phyloP scores from a whole-genome alignment of 2,329 filamentous ascomycete species.

The Nannizziopsis barbatae region DNA sequence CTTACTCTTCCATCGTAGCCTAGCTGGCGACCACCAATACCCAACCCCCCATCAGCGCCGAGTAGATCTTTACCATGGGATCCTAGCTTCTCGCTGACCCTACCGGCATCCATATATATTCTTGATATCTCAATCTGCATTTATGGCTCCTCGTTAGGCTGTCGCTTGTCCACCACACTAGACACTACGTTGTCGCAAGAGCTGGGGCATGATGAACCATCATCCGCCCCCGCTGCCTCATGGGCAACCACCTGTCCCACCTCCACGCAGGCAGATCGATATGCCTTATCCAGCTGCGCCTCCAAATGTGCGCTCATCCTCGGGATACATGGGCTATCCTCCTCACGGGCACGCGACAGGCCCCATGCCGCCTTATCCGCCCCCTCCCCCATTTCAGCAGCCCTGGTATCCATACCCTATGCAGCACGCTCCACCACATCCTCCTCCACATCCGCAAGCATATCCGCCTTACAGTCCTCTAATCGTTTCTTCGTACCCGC shows the following conservation, averaged over 20 bases:
- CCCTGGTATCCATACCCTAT: slow-evolving; percentile 37
- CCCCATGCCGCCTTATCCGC: slow-evolving; percentile 39
- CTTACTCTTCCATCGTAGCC: not conserved
- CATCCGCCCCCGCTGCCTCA: slow-evolving; percentile 36
- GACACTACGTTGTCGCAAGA: slow-evolving; percentile 7
- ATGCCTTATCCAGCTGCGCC: slow-evolving; percentile 34
- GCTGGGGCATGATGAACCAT: slow-evolving; percentile 36
- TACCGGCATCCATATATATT: not conserved
- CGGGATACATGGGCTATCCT: slow-evolving; percentile 47
- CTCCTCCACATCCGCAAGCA: slow-evolving; percentile 32
- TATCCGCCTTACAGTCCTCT: slow-evolving; percentile 34
- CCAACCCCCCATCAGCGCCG: slow-evolving; percentile 1
- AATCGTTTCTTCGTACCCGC: slow-evolving; percentile 36
- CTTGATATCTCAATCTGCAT: not conserved
- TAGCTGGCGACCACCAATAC: not conserved
- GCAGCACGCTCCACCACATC: slow-evolving; percentile 26
- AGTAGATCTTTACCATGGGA: not conserved
- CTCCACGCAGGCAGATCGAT: slow-evolving; percentile 38
- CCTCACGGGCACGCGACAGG: slow-evolving; percentile 44
- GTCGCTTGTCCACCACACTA: not conserved
- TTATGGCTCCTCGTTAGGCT: slow-evolving; percentile 7
- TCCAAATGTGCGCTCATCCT: slow-evolving; percentile 46
- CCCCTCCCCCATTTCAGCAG: slow-evolving; percentile 32
- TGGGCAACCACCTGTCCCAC: slow-evolving; percentile 42
- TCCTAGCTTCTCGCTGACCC: not conserved